Base-by-base conservation (phyloP, 75 land plant species). In the Pinus tabuliformis region DNA sequence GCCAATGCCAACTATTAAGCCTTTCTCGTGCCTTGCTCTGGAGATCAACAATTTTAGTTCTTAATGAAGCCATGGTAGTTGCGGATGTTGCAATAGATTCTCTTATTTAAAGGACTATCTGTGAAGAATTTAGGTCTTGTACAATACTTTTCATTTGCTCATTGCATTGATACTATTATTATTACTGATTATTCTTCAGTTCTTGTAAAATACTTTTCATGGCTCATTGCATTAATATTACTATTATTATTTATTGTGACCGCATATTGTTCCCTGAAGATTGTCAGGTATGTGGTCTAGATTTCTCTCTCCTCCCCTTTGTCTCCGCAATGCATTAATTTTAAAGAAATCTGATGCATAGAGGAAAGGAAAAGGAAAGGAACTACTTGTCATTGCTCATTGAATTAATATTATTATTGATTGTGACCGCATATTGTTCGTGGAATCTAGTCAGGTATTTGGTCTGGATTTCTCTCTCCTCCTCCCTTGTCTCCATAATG, bases 11-110 rank as follows among this genome's bases (percentile, higher is more conserved):
- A 78, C 87, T 97, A 0, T 80, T 97, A 54, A 97, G 99, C 82
- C 92, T 97, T 73, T 88, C 99, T 64, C 93, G 98, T 62, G 98
- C 99, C 58, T 78, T 97, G 60, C 80, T 97, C 42, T 76, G 96
- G 30, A 89, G 98, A 76, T 97, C 96, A 64, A 97, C 95, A 73
- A 92, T 97, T 73, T 87, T 97, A 59, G 99, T 97, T 74, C 98
- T 97, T 77, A 98, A 97, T 91, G 99, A 97, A 84, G 99, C 99
- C 70, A 97, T 96, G 20, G 99, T 98, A 49, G 96, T 98, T 62
- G 99, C 95, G 77, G 99, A 97, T 91, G 98, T 97, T 77, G 89
- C 92, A 70, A 97, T 98, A 30, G 98, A 97, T 81, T 90, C 95
- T 39, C 87, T 95, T 58, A 95, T 95, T 63, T 98, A 97, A 84